phyloP scores from a whole-genome alignment of 1,139 yeast species.

The Suhomyces ambrosiae region DNA sequence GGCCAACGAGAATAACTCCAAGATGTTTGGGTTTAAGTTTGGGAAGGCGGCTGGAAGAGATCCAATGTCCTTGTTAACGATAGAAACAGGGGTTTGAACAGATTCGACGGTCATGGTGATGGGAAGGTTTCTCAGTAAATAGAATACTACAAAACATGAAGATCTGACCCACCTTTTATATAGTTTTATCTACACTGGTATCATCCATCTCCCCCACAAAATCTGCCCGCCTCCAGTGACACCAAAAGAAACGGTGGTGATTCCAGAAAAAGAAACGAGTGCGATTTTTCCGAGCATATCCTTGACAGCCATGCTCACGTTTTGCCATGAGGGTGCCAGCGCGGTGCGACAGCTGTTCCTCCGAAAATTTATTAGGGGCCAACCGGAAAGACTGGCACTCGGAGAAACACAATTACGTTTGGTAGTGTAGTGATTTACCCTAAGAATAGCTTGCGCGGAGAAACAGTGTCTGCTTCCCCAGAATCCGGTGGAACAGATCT shows the following conservation, averaged over 20 bases:
- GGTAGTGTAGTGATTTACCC: no score
- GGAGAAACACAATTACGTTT: constrained; percentile 24
- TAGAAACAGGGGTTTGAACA: constrained; percentile 15
- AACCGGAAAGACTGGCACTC: constrained; percentile 18
- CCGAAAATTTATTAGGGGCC: constrained; percentile 2
- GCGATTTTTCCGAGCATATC: constrained; percentile 13
- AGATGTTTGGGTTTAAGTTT: constrained; percentile 31
- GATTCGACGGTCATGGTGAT: constrained; percentile 19
- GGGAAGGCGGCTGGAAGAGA: constrained; percentile 45
- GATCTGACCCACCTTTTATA: neutral
- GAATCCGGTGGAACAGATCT: no score
- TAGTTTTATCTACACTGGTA: neutral
- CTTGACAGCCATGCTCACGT: no score
- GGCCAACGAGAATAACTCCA: constrained; percentile 40
- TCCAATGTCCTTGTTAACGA: constrained; percentile 39
- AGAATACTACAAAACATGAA: neutral
- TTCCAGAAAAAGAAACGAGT: constrained; percentile 16
- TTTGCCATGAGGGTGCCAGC: neutral
- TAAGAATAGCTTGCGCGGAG: no score
- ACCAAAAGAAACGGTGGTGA: constrained; percentile 9
- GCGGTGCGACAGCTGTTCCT: constrained; percentile 4
- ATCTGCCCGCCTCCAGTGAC: constrained; percentile 4
- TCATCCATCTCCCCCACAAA: constrained; percentile 10
- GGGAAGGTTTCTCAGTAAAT: neutral
- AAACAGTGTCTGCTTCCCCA: no score